A percentile compares a stretch with the other conserved stretches of the same genome.
Evolutionary conservation across 2,329 filamentous ascomycete genomes (phyloP).

Genomic region (Fusarium penzigii): DNA sequence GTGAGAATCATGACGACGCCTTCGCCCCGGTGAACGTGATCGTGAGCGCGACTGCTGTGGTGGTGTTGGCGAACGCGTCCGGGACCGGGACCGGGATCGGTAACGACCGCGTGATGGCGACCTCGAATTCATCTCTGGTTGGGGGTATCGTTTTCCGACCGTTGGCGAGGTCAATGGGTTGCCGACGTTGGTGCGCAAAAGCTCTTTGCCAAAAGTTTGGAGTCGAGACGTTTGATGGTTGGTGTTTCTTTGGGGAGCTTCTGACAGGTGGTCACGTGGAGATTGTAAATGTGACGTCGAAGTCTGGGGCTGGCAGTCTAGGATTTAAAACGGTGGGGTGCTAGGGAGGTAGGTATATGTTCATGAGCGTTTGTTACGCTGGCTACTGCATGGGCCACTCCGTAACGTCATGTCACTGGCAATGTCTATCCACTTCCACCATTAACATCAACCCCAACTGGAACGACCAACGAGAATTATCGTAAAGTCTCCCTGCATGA

Average conservation of each 20-base stretch:
- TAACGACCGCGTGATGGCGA: constrained; percentile 36
- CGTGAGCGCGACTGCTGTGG: constrained; percentile 36
- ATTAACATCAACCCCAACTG: neutral
- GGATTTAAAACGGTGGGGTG: neutral
- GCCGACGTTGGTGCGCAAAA: constrained; percentile 7
- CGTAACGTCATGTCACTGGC: too few species aligned
- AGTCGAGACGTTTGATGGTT: neutral
- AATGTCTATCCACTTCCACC: neutral
- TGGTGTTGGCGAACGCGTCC: constrained; percentile 37
- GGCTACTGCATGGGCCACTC: neutral
- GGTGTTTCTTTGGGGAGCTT: constrained; percentile 5
- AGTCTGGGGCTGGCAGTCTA: neutral
- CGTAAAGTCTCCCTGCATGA: neutral
- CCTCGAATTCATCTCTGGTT: constrained; percentile 29
- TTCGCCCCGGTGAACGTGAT: constrained; percentile 7
- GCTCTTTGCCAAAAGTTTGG: constrained; percentile 7
- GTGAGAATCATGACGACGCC: constrained; percentile 36
- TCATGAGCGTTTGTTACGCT: neutral
- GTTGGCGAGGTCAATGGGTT: constrained; percentile 5
- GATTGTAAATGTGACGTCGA: neutral
- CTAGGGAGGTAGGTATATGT: neutral
- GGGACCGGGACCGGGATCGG: constrained; percentile 28
- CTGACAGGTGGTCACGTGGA: constrained; percentile 24
- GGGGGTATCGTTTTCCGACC: neutral
- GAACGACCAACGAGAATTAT: too few species aligned